A percentile compares a stretch with the other conserved stretches of the same genome.
Conservation (phyloP, 257 asterid genomes). For the Salvia splendens region DNA sequence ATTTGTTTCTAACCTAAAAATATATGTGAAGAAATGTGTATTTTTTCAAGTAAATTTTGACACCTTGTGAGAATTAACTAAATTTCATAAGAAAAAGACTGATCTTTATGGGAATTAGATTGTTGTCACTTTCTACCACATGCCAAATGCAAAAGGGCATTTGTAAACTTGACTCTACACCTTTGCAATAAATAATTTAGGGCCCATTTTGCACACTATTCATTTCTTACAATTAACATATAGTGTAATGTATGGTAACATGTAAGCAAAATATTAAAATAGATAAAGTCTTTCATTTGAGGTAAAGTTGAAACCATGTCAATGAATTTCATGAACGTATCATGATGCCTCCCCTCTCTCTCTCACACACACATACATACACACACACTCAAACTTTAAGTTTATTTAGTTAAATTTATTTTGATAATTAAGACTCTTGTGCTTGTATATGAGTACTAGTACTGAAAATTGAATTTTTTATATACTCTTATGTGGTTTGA, state of each 20-base stretch:
- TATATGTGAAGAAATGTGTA: too few species aligned
- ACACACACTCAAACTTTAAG: too few species aligned
- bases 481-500: not conserved
- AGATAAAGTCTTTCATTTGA: constrained; percentile 3
- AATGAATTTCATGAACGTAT: not conserved
- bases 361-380: not conserved
- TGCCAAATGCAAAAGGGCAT: constrained; percentile 31
- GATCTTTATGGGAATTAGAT: constrained; percentile 25
- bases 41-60: too few species aligned
- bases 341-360: not conserved
- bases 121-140: constrained; percentile 30
- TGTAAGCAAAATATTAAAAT: not conserved
- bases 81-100: constrained; percentile 12
- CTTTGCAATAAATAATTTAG: constrained; percentile 18
- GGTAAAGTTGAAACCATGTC: not conserved
- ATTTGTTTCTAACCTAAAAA: too few species aligned
- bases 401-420: not conserved
- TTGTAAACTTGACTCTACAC: constrained; percentile 28
- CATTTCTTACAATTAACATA: constrained; percentile 2
- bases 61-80: too few species aligned
- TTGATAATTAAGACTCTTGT: not conserved
- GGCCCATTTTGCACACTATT: constrained; percentile 13
- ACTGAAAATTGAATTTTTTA: not conserved
- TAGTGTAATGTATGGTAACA: not conserved
- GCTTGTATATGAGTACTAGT: not conserved